Conservation (phyloP, 768 basidiomycete genomes). For the Tricholoma matsutake region DNA sequence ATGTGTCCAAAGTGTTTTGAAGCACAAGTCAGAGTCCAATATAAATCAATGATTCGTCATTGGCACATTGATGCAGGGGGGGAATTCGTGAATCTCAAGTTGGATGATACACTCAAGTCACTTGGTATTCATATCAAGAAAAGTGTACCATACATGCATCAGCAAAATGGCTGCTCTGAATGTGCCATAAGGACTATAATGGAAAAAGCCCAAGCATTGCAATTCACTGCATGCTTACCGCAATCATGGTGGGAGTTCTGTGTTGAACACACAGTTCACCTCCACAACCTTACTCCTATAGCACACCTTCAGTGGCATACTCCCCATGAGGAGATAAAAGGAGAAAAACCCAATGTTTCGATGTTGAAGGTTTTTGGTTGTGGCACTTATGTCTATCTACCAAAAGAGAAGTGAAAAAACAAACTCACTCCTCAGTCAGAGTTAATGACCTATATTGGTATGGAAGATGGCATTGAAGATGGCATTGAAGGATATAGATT, state of each 20-base stretch:
- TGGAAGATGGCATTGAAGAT: too few species aligned
- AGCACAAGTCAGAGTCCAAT: background rate
- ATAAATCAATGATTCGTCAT: background rate
- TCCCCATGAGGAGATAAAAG: background rate
- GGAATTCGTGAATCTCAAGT: background rate
- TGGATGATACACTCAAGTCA: background rate
- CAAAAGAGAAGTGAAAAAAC: background rate
- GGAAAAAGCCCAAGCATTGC: conserved; percentile 1
- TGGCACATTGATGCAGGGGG: background rate
- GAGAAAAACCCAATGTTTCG: background rate
- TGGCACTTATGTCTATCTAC: conserved; percentile 6
- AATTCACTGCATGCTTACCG: conserved; percentile 1
- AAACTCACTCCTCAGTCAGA: conserved; percentile 1
- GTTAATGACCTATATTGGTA: background rate
- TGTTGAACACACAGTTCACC: background rate
- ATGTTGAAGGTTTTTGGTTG: conserved; percentile 7
- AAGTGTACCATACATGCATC: background rate
- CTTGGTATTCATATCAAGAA: background rate
- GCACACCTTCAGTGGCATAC: background rate
- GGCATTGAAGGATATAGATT: background rate
- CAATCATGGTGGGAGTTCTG: conserved; percentile 6
- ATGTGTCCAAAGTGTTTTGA: background rate
- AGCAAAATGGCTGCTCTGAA: background rate
- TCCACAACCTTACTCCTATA: background rate
- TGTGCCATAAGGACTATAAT: background rate